These are phyloP conservation scores for Nannochloris sp. DNA, from an alignment of 139 green algal species.

Conservation along the genomic window DNA sequence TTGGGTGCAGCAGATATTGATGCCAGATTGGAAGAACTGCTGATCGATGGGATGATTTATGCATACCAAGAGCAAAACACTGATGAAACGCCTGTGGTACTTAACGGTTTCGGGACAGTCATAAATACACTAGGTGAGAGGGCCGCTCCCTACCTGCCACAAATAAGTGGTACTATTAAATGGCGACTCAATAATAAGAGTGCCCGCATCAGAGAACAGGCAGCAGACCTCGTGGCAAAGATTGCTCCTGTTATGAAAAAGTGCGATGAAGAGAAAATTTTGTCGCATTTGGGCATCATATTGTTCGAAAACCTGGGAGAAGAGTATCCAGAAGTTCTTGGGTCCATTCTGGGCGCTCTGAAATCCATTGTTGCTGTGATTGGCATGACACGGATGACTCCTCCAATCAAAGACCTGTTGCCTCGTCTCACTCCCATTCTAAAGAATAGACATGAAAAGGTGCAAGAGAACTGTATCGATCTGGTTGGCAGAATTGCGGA, in stretches of 20 bases:
- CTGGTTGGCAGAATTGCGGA: conserved; percentile 97
- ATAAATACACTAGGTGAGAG: conserved; percentile 86
- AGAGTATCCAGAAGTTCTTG: conserved; percentile 93
- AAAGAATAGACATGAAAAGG: conserved; percentile 89
- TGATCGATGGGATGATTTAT: conserved; percentile 98
- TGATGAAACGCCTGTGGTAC: conserved; percentile 78
- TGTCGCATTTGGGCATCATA: conserved; percentile 94
- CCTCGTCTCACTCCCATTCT: conserved; percentile 95
- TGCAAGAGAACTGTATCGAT: conserved; percentile 98
- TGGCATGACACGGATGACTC: conserved; percentile 97
- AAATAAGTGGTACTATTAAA: conserved; percentile 99
- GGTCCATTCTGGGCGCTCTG: conserved; percentile 90
- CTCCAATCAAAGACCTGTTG: conserved; percentile 98
- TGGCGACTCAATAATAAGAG: conserved; percentile 99
- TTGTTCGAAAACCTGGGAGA: conserved; percentile 97
- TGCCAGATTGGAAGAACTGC: conserved; percentile 88
- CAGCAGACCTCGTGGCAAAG: conserved; percentile 89
- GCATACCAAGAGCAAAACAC: conserved; percentile 95
- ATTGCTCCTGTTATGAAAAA: conserved; percentile 90
- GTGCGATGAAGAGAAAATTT: conserved; percentile 94
- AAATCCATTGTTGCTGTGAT: conserved; percentile 96
- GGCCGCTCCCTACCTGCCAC: conserved; percentile 92
- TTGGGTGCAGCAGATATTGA: conserved; percentile 91
- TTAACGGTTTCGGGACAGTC: conserved; percentile 96
- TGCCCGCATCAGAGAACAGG: conserved; percentile 86